Evolutionary conservation across 148 eudicot genomes (phyloP), one percentile per base, ranked within the genome.

Genomic region (Cornus suecica): DNA sequence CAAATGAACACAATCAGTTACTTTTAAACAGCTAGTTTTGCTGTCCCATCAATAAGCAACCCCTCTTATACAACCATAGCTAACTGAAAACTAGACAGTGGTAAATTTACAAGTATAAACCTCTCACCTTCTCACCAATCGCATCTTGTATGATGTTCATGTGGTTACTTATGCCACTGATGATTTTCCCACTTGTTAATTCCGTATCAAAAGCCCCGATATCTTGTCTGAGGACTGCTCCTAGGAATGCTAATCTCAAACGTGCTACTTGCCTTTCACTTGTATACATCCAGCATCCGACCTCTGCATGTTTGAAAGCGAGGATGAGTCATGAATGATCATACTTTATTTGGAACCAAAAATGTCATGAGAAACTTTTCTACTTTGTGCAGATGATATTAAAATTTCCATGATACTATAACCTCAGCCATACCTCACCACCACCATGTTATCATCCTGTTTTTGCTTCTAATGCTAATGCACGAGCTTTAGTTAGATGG

Each of bases 231-330:
- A 84, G 87, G 18, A 84, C 87, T 54, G 89, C 83, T 73, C 76
- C 74, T 68, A 86, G 75, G 61, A 63, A 86, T 26, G 75, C 74
- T 58, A 84, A 54, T 72, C 89, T 79, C 52, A 81, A 34, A 52
- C 83, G 77, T 60, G 81, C 66, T 42, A 74, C 83, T 37, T 86
- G 87, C 70, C 87, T 81, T 68, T 86, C 80, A 66, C 89, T 79
- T 52, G 87, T 70, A 76, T 84, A 84, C 82, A 86, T 86, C 87
- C 89, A 86, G 74, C 89, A 84, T 79, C 89, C 89, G 30, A 80
- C 76, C 78, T 86, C 87, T 86, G 85, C 83, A 70, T 54, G 67
- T 32, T 29, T 27, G 23, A 42, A 15, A 79, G 23, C 26, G 30
- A 65, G 15, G 62, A 62, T 27, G 26, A n/a, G 69, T 29, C 42